Base-by-base conservation (phyloP, 23 red algal species). In the Gracilariopsis chorda region DNA sequence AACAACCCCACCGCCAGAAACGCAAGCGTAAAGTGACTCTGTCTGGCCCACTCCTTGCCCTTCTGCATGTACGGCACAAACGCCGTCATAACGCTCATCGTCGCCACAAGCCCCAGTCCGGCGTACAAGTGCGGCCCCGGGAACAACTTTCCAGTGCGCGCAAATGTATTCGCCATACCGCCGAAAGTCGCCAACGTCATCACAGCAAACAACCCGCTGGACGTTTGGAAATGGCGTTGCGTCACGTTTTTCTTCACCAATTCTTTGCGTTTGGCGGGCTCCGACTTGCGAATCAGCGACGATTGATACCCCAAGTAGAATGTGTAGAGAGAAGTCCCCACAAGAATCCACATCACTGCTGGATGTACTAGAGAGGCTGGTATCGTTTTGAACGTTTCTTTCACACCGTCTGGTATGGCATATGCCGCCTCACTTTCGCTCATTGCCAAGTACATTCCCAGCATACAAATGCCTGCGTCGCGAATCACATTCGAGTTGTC, bases 71-170 rank as follows among this genome's bases (percentile, higher is more conserved):
- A 85, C 47, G 96, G 96, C 9, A 94, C 96, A 24, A 98, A 73
- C 10, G 85, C 46, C 21, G 88, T 86, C 92, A 93, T 98, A 13
- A 88, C 79, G 61, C 85, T 94, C 57, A 98, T 80, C 39, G 82
- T 29, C 1, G 96, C 91, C 16, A 98, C 93, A 33, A 93, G 30
- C 9, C 92, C 86, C 74, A 98, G 53, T 3, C 96, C 96, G 2
- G 93, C 92, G 71, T 98, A 98, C 42, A 98, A 86, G 89, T 98
- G 96, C 5, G 96, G 96, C n/a, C 96, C 96, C 1, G 96, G 96
- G 87, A 98, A 98, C 2, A 98, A 83, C 63, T 98, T 98, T 20
- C 96, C 96, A 27, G 96, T 90, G 44, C 96, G 88, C 4, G 96
- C 82, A 82, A 78, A 98, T 32, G 96, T 98, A 72, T 98, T 98